Evolutionary conservation across 768 basidiomycete genomes (phyloP).

Genomic region (Holtermanniella nyarrowii): DNA sequence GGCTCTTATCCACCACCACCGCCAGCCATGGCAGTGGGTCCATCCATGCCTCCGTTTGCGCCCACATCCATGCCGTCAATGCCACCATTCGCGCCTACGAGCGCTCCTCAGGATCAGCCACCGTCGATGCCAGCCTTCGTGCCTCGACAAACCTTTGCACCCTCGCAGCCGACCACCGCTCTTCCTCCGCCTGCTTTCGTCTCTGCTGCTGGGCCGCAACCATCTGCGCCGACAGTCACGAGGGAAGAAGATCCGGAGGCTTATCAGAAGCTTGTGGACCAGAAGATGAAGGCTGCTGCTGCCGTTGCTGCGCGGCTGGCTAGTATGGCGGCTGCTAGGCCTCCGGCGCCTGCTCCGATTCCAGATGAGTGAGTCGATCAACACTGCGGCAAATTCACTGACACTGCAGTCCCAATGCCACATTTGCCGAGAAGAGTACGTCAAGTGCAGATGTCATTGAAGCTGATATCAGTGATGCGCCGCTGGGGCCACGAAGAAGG

Average conservation of each 20-base stretch:
- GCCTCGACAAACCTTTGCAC: not conserved
- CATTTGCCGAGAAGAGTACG: constrained; percentile 37
- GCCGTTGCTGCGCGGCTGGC: constrained; percentile 37
- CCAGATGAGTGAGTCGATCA: constrained; percentile 29
- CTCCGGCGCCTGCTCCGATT: constrained; percentile 8
- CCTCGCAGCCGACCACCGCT: constrained; percentile 1
- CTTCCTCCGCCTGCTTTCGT: constrained; percentile 1
- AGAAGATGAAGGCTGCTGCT: constrained; percentile 30
- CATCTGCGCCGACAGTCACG: not conserved
- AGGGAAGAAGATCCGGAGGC: constrained; percentile 3
- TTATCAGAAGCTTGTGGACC: constrained; percentile 23
- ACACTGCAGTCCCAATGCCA: constrained; percentile 11
- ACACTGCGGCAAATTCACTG: too few relatives aligned
- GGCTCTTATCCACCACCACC: not conserved
- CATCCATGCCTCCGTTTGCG: not conserved
- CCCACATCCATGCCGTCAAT: constrained; percentile 12
- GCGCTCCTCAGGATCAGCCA: constrained; percentile 2
- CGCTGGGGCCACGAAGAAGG: constrained; percentile 96
- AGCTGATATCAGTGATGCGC: constrained; percentile 56
- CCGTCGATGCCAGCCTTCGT: not conserved
- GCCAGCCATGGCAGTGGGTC: not conserved
- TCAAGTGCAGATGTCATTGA: not conserved
- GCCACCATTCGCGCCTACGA: not conserved
- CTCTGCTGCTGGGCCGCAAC: too few relatives aligned
- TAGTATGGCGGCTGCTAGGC: constrained; percentile 6